These are phyloP conservation scores for Bipolaris zeicola DNA, from an alignment of 2,329 filamentous ascomycete genomes.

Conservation along the genomic window DNA sequence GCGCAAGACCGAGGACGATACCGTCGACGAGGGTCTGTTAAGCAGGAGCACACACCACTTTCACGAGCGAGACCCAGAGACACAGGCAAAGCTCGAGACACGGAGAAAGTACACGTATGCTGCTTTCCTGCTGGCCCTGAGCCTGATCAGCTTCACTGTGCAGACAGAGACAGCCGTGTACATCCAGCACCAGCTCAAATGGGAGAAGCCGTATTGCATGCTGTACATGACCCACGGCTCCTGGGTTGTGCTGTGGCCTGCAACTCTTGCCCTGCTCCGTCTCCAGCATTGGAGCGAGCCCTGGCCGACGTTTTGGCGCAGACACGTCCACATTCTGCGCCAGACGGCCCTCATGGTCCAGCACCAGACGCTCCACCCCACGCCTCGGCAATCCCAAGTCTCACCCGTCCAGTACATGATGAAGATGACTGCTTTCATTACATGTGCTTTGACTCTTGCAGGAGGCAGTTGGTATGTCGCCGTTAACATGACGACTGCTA, in stretches of 20 bases:
- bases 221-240: constrained; percentile 96
- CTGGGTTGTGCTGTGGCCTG: constrained; percentile 88
- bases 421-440: constrained; percentile 79
- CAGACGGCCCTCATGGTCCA: constrained; percentile 85
- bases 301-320: constrained; percentile 85
- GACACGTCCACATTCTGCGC: constrained; percentile 66
- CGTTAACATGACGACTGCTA: constrained; percentile 89
- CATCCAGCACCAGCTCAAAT: constrained; percentile 88
- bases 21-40: constrained; percentile 49
- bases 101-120: constrained; percentile 87
- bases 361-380: constrained; percentile 72
- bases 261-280: constrained; percentile 79
- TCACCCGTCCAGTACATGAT: constrained; percentile 75
- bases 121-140: constrained; percentile 79
- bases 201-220: constrained; percentile 99
- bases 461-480: constrained; percentile 96
- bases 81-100: constrained; percentile 67
- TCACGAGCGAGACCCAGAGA: constrained; percentile 76
- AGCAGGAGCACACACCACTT: constrained; percentile 65
- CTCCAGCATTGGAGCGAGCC: constrained; percentile 77
- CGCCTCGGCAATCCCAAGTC: constrained; percentile 51
- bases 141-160: constrained; percentile 84
- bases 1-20: constrained; percentile 44
- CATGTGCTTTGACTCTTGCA: constrained; percentile 83
- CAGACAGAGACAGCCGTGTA: constrained; percentile 96